Evolutionary conservation across 495 filamentous ascomycete species (phyloP).

Genomic region (Neurospora sp.): DNA sequence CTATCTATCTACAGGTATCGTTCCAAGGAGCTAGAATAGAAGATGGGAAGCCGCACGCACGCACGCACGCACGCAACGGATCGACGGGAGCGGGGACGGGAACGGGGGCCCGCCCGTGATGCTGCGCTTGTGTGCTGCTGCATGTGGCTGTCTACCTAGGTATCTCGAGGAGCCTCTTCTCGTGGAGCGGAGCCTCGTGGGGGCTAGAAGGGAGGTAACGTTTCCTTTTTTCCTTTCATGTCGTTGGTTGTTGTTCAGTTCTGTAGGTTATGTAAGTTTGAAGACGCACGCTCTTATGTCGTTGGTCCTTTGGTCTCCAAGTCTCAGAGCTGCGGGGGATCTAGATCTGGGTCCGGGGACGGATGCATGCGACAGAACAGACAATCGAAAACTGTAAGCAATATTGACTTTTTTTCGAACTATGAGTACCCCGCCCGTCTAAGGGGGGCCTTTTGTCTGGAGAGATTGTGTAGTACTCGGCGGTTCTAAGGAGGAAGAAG

Average conservation of each 20-base stretch:
- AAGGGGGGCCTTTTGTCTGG: too few species aligned
- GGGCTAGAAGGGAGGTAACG: neutral
- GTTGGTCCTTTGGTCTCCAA: too few species aligned
- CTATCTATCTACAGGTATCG: too few species aligned
- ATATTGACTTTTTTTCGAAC: too few species aligned
- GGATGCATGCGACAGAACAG: neutral
- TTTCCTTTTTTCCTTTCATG: neutral
- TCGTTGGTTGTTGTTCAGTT: neutral
- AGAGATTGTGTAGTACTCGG: neutral
- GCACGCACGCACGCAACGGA: too few species aligned
- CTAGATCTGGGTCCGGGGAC: neutral
- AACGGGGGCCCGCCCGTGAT: neutral
- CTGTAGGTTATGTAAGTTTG: too few species aligned
- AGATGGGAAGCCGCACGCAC: too few species aligned
- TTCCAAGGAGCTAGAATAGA: too few species aligned
- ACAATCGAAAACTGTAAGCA: too few species aligned
- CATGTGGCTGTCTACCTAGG: neutral
- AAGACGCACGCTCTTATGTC: too few species aligned
- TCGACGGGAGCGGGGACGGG: neutral
- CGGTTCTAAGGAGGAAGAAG: neutral
- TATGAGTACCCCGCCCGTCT: too few species aligned
- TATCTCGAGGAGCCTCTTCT: neutral
- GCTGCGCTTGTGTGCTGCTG: neutral
- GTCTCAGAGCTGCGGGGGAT: neutral
- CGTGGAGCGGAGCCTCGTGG: neutral